Conservation (phyloP, 139 green algal genomes). For the Volvox africanus region DNA sequence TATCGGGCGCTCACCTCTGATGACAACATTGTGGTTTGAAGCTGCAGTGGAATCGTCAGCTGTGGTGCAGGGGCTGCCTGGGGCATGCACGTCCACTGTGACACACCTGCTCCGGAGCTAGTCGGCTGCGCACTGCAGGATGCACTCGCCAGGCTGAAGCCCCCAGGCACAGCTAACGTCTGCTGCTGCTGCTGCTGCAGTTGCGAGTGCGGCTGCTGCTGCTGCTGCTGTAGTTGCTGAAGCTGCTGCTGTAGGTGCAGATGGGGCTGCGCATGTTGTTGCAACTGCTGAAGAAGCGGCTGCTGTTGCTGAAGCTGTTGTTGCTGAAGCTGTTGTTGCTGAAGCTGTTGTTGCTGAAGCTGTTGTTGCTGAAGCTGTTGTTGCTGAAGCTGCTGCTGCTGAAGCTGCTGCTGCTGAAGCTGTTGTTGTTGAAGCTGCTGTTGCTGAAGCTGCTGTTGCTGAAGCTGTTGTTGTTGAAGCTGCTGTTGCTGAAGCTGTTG, state of each 20-base stretch:
- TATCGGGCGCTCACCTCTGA: not conserved
- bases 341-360: not conserved
- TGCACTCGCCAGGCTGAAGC: not conserved
- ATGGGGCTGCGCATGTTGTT: not conserved
- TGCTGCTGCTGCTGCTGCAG: constrained; percentile 12
- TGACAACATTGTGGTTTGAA: not conserved
- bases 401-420: not conserved
- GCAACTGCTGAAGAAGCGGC: too few species aligned
- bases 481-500: not conserved
- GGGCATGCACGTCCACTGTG: not conserved
- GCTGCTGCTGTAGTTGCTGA: not conserved
- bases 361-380: too few species aligned
- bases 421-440: not conserved
- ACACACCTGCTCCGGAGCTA: not conserved
- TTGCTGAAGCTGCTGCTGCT: constrained; percentile 20
- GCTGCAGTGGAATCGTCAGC: not conserved
- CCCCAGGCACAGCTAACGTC: not conserved
- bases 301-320: not conserved
- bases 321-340: not conserved
- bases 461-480: not conserved
- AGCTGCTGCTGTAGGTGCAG: not conserved
- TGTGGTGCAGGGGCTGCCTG: not conserved
- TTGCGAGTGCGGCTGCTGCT: not conserved
- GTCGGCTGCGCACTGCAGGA: not conserved
- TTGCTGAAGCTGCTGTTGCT: not conserved